Base-by-base conservation (phyloP, 2,329 filamentous ascomycete species). In the Fusarium cyanostomum region DNA sequence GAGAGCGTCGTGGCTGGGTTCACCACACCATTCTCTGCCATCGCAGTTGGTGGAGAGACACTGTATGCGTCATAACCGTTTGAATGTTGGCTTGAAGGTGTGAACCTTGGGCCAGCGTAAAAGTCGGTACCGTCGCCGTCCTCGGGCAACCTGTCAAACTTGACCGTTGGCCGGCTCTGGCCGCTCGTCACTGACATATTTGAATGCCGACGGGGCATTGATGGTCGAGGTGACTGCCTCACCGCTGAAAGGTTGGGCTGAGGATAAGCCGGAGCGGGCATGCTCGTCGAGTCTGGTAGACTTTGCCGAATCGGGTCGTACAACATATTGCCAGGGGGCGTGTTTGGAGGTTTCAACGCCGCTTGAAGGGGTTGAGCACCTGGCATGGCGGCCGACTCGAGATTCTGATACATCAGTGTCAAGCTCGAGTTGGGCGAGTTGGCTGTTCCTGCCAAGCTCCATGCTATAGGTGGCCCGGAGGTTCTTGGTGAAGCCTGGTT, bases 381-480 rank as follows among this genome's bases (percentile, higher is more conserved):
- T 28, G 42, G 31, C 28, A 49, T 50, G 7, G 37, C 37, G 7
- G 46, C 44, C 7, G 55, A 35, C 18, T 71, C 68, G 26, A 57
- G 46, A 67, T 85, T 88, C 58, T 91, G 88, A 72, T 92, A 96
- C 72, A 96, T 86, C 53, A 94, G 84, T 1, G 92, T 94, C 5
- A 96, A 79, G 71, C 92, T 95, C 0, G 92, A 92, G 62, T 88
- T 93, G 1, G 92, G 90, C 4, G 92, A 95, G 71, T 96, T 92
- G 52, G 92, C 93, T 2, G 90, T 94, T 12, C 92, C 92, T 0
- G 92, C 92, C n/a, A 96, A 78, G 8, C 92, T 93, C 90, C 91
- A 96, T 1, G 92, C 92, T 56, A 96, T 92, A 1, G 80, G 81
- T 8, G 80, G 78, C 2, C 75, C 72, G 5, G 68, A 52, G 34